Base-by-base conservation (phyloP, 352 stramenopile species). In the Globisporangium viniferum region DNA sequence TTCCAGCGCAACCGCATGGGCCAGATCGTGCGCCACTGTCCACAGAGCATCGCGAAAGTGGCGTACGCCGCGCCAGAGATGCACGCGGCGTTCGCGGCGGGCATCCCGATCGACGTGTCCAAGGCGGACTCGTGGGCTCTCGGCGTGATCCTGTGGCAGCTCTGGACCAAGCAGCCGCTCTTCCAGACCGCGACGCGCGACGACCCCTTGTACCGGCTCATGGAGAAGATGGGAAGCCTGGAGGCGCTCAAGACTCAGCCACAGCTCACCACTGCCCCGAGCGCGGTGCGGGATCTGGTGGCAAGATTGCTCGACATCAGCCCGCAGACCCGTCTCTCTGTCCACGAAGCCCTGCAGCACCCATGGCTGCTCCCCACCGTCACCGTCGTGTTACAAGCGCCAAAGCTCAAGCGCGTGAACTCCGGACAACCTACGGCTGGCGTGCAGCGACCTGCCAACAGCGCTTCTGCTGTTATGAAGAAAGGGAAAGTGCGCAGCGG, bases 41-140 rank as follows among this genome's bases (percentile, higher is more conserved):
- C 62, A 12, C 44, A 62, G 9, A 67, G 51, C 58, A 54, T 83
- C 39, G 82, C 81, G 18, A 95, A 93, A 62, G 67, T 80, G 22
- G 79, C 78, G 20, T 95, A 93, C 66, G 85, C 85, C 18, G 78
- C 88, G 18, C 88, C 85, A 0, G 87, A 95, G 68, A 67, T 93
- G 39, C 68, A 89, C 24, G 59, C 29, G 2, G 61, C 62, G 6
- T 46, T 65, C 55, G 39, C 53, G 7, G 31, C 54, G 0, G 22
- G 57, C 3, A 56, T 70, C 18, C 57, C 82, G 2, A 71, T 85
- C 15, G 81, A 92, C 71, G 69, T 80, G 18, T 71, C 74, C 59
- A 85, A 84, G 71, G 83, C 75, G 12, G 87, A 95, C 68, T 74
- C 77, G 7, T 95, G 87, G 87, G 77, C 84, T 2, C 75, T 95